A percentile compares a stretch with the other conserved stretches of the same genome.
These are phyloP conservation scores for Chaetomiaceae sp. DNA, from an alignment of 2,329 filamentous ascomycete species.

Conservation along the genomic window DNA sequence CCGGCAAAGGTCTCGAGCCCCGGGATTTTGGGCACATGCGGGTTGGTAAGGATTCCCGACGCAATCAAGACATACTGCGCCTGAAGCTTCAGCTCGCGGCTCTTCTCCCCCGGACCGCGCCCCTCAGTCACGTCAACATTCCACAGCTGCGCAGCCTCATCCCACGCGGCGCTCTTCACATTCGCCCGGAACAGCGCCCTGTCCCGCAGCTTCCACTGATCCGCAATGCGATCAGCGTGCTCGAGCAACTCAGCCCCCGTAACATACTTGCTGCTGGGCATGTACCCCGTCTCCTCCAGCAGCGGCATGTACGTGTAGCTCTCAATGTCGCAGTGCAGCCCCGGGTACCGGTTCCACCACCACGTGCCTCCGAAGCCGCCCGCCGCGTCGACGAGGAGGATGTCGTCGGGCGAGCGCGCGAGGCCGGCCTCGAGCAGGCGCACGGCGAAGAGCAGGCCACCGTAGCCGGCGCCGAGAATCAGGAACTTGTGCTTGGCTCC, in stretches of 20 bases:
- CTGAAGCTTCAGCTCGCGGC: slow-evolving; percentile 32
- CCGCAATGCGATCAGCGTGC: slow-evolving; percentile 42
- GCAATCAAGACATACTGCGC: slow-evolving; percentile 39
- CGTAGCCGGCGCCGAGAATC: slow-evolving; percentile 36
- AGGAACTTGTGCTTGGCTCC: slow-evolving; percentile 30
- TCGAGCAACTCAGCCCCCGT: slow-evolving; percentile 38
- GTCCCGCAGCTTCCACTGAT: slow-evolving; percentile 41
- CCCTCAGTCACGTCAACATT: slow-evolving; percentile 22
- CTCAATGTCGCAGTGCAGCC: slow-evolving; percentile 54
- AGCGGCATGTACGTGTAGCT: slow-evolving; percentile 56
- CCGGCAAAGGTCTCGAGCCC: slow-evolving; percentile 41
- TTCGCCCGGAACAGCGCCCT: slow-evolving; percentile 45
- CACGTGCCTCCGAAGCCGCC: slow-evolving; percentile 48
- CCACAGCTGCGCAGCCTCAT: slow-evolving; percentile 32
- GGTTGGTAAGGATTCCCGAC: slow-evolving; percentile 37
- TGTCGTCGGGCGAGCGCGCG: slow-evolving; percentile 30
- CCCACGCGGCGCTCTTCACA: slow-evolving; percentile 37
- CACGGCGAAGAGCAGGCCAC: slow-evolving; percentile 33
- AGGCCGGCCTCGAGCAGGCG: slow-evolving; percentile 35
- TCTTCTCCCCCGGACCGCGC: slow-evolving; percentile 27
- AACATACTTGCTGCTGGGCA: slow-evolving; percentile 46
- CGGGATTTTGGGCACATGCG: slow-evolving; percentile 40
- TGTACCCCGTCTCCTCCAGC: slow-evolving; percentile 56
- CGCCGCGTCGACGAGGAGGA: slow-evolving; percentile 40
- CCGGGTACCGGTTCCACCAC: slow-evolving; percentile 50